Conservation (phyloP, 2,329 filamentous ascomycete species). For the Colletotrichum spaethianum region DNA sequence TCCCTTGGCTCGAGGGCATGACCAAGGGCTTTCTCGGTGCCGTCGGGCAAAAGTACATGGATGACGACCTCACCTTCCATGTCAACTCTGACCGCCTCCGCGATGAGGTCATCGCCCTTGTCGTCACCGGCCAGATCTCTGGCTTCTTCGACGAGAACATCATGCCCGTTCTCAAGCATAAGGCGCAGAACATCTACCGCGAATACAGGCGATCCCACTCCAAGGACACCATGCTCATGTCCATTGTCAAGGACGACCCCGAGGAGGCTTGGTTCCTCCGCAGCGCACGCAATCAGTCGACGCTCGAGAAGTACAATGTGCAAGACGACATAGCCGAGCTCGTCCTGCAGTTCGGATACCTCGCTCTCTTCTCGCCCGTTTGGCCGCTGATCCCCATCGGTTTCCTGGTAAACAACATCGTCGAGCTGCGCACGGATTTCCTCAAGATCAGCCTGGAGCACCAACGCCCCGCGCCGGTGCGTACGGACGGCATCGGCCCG, state of each 20-base stretch:
- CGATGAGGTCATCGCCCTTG: slow-evolving; percentile 83
- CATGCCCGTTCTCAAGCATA: slow-evolving; percentile 77
- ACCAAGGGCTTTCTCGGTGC: slow-evolving; percentile 61
- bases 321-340: slow-evolving; percentile 81
- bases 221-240: slow-evolving; percentile 60
- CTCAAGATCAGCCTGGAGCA: slow-evolving; percentile 83
- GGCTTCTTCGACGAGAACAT: slow-evolving; percentile 81
- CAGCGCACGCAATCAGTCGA: slow-evolving; percentile 76
- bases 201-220: slow-evolving; percentile 53
- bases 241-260: slow-evolving; percentile 68
- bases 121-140: slow-evolving; percentile 79
- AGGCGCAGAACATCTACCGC: slow-evolving; percentile 61
- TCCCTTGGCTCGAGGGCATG: slow-evolving; percentile 76
- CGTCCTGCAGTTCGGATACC: slow-evolving; percentile 81
- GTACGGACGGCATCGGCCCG: slow-evolving; percentile 81
- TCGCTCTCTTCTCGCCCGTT: slow-evolving; percentile 80
- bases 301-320: slow-evolving; percentile 79
- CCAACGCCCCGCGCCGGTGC: slow-evolving; percentile 77
- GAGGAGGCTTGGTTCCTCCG: slow-evolving; percentile 76
- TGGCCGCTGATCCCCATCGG: slow-evolving; percentile 82
- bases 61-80: slow-evolving; percentile 66
- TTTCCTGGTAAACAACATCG: slow-evolving; percentile 83
- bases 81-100: slow-evolving; percentile 77
- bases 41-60: slow-evolving; percentile 64
- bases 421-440: slow-evolving; percentile 83